Conservation (phyloP, 2,329 filamentous ascomycete genomes). For the Chaetomiaceae sp. region DNA sequence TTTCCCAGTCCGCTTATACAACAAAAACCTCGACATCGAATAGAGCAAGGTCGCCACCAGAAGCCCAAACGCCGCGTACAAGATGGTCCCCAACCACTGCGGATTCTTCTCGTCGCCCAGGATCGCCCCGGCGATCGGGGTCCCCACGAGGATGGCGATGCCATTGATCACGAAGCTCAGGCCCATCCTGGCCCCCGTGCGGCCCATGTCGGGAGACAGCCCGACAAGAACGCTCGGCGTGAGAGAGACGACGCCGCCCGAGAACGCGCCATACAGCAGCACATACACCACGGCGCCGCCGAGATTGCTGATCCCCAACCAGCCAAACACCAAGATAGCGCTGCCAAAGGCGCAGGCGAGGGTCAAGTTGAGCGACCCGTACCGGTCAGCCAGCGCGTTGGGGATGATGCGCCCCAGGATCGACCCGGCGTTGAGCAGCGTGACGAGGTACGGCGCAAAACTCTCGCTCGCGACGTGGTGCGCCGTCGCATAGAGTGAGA, state of each 20-base stretch:
- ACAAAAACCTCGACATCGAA: conserved; percentile 20
- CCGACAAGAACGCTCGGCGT: conserved; percentile 38
- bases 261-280: conserved; percentile 43
- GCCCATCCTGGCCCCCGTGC: conserved; percentile 40
- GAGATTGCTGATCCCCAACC: conserved; percentile 36
- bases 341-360: conserved; percentile 32
- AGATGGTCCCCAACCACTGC: conserved; percentile 33
- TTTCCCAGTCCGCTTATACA: conserved; percentile 24
- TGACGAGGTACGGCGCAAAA: conserved; percentile 40
- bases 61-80: conserved; percentile 31
- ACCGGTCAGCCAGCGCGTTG: conserved; percentile 40
- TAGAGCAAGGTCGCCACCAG: conserved; percentile 27
- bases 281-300: conserved; percentile 38
- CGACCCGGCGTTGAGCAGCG: conserved; percentile 41
- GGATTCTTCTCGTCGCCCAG: conserved; percentile 29
- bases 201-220: conserved; percentile 35
- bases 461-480: conserved; percentile 35
- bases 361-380: conserved; percentile 39
- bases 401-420: conserved; percentile 44
- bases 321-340: conserved; percentile 37
- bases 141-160: conserved; percentile 50
- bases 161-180: conserved; percentile 36
- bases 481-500: conserved; percentile 39
- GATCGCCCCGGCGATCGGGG: conserved; percentile 47
- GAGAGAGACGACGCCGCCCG: conserved; percentile 42